Conservation (phyloP, 169 alveolate genomes). For the Plasmodium fragile region DNA sequence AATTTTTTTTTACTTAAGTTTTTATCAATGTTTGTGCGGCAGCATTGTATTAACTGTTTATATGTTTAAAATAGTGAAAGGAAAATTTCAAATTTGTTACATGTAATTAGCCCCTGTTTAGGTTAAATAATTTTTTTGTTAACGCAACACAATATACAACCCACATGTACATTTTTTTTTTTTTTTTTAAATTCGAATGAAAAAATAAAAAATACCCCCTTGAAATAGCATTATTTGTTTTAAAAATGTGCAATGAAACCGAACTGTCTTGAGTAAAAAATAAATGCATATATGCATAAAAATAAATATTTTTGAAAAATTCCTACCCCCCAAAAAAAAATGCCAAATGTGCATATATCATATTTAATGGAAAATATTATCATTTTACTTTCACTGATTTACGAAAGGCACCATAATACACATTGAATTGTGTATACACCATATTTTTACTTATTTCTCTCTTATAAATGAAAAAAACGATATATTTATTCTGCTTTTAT, state of each 20-base stretch:
- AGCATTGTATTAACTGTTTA: neutral
- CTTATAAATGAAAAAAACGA: neutral
- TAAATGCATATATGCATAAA: neutral
- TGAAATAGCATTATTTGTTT: neutral
- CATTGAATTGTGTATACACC: neutral
- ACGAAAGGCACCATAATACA: neutral
- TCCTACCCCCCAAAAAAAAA: neutral
- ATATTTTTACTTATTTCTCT: neutral
- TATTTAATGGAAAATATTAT: neutral
- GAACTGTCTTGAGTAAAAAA: slow-evolving; percentile 6
- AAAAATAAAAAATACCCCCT: neutral
- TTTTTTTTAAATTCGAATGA: neutral
- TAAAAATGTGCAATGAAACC: neutral
- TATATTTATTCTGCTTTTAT: neutral
- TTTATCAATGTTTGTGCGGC: neutral
- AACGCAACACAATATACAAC: neutral
- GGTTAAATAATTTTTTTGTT: neutral
- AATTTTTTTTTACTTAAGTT: neutral
- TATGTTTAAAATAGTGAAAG: neutral
- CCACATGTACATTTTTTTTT: neutral
- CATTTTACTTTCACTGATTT: neutral
- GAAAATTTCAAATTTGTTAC: neutral
- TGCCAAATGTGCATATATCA: neutral
- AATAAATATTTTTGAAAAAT: neutral
- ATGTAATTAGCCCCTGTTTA: neutral